Evolutionary conservation across 805 yeast species (phyloP), one percentile per base, ranked within the genome.

Genomic region (Yamadazyma insecticola): DNA sequence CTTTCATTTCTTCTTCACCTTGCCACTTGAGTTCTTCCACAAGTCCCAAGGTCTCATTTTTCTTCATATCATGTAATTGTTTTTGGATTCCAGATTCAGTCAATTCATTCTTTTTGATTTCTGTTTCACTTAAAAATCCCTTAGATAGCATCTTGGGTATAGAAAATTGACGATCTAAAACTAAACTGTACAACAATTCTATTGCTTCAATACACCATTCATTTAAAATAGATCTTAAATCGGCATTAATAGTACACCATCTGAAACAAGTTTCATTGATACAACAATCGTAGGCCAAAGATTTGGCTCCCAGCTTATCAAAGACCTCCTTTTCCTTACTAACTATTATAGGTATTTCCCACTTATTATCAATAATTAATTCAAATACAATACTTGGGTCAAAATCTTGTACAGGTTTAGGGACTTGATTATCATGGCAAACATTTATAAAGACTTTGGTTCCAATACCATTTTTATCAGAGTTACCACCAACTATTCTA

Each of bases 151-250:
- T 67, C 44, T 84, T 85, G 1, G 96, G 96, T 2, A 74, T 61
- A 3, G 75, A 51, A 28, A 76, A 63, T 30, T 79, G 81, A 32
- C 95, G 60, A 33, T 81, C 83, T 12, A 88, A 62, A 4, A 60
- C 54, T 2, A 77, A 30, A 16, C 45, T 54, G 38, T 55, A 51
- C 29, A 66, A 60, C 36, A 78, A 58, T 50, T 86, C 96, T 3
- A 84, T 76, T 8, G 88, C 72, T 48, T 86, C 95, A 24, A 87
- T 52, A 46, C 95, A 81, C 82, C 95, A 86, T 50, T 86, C 95
- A 5, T 82, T 72, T 29, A 85, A 51, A 10, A 87, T 79, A 28
- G 76, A 67, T 37, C 76, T 65, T 33, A 87, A 63, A 30, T 82
- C 82, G 1, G 58, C 43, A 40, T 79, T 81, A 24, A 68, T 44